phyloP scores from a whole-genome alignment of 2,329 filamentous ascomycete genomes.

The Fusarium coicis region DNA sequence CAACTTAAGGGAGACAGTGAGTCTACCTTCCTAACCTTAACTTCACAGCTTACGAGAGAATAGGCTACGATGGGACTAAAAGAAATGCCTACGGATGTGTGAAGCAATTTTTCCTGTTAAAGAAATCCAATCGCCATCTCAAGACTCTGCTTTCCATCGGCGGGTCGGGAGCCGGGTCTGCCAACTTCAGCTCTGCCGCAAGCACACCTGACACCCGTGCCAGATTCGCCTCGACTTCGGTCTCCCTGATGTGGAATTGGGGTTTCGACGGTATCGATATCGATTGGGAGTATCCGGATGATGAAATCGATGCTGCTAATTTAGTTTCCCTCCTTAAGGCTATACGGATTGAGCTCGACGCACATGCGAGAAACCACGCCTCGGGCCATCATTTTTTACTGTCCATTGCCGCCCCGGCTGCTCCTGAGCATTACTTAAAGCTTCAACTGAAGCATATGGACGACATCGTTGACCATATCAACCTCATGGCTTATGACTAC shows the following conservation, averaged over 20 bases:
- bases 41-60: background rate
- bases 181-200: conserved; percentile 26
- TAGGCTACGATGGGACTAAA: conserved; percentile 15
- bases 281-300: conserved; percentile 30
- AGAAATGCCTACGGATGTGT: conserved; percentile 33
- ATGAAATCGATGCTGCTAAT: conserved; percentile 20
- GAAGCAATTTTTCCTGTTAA: conserved; percentile 29
- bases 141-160: conserved; percentile 32
- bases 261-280: conserved; percentile 34
- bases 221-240: conserved; percentile 28
- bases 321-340: conserved; percentile 29
- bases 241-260: conserved; percentile 31
- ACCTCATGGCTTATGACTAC: conserved; percentile 36
- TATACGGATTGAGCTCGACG: conserved; percentile 23
- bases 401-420: conserved; percentile 28
- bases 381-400: conserved; percentile 18
- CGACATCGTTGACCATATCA: conserved; percentile 22
- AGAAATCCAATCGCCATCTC: conserved; percentile 29
- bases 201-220: conserved; percentile 18
- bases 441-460: conserved; percentile 19
- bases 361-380: conserved; percentile 8
- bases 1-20: conserved; percentile 71
- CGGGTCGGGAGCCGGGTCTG: conserved; percentile 27
- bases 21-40: background rate
- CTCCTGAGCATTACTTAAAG: conserved; percentile 17